Percentiles rank a stretch among this genome's conserved stretches.
Conservation (phyloP, 345 rosid species). For the Excoecaria cochinchinensis region DNA sequence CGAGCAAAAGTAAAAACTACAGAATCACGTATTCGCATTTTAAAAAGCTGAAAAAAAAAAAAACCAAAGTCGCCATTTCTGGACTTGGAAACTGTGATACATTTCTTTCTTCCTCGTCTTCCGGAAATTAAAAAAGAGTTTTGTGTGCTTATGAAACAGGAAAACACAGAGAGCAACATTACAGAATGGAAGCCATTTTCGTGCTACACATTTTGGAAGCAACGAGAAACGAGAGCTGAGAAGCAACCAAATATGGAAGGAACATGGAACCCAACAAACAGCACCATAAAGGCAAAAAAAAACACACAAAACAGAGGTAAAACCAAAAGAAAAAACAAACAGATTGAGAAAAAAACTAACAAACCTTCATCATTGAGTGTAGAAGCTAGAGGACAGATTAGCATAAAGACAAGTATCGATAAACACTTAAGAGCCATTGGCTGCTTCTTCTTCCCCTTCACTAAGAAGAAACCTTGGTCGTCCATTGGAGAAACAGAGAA, state of each 20-base stretch:
- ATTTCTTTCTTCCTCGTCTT: too few species aligned
- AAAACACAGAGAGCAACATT: not conserved
- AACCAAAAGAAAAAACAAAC: not conserved
- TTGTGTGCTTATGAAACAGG: not conserved
- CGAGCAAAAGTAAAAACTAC: not conserved
- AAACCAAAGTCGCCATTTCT: not conserved
- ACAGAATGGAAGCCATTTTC: constrained; percentile 9
- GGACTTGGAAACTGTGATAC: too few species aligned
- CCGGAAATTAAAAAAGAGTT: too few species aligned
- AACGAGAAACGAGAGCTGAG: not conserved
- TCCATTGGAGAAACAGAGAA: not conserved
- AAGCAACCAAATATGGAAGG: not conserved
- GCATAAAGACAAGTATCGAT: constrained; percentile 23
- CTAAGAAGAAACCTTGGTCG: not conserved
- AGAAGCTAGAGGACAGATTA: constrained; percentile 42
- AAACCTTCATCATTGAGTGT: constrained; percentile 60
- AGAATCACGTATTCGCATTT: too few species aligned
- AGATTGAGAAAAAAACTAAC: not conserved
- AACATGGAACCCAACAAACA: not conserved
- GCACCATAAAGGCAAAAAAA: not conserved
- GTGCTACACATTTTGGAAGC: not conserved
- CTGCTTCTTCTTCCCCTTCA: constrained; percentile 23
- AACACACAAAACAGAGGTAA: too few species aligned
- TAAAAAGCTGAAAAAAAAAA: not conserved
- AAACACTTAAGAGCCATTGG: constrained; percentile 10